A percentile compares a stretch with the other conserved stretches of the same genome.
Conservation (phyloP, 108 stramenopile species). For the Cylindrotheca fusiformis region DNA sequence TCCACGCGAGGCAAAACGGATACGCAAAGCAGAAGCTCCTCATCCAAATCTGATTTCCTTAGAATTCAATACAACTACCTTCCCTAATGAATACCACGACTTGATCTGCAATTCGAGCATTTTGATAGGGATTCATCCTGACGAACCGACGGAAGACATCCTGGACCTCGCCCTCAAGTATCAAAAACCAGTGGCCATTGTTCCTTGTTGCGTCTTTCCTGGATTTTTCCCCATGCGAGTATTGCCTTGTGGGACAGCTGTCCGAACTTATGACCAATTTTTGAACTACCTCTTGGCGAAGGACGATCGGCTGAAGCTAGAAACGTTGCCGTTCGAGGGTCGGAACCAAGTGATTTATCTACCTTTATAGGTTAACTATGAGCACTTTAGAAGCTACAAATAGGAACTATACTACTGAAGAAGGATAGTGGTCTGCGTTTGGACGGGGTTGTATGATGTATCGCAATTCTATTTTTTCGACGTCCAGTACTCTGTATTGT, state of each 20-base stretch:
- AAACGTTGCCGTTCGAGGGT: conserved; percentile 59
- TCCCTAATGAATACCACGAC: conserved; percentile 9
- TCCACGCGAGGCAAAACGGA: conserved; percentile 30
- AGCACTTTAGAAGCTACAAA: too few species aligned
- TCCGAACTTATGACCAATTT: conserved; percentile 56
- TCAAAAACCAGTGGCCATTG: conserved; percentile 48
- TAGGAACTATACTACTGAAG: too few species aligned
- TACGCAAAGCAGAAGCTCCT: conserved; percentile 19
- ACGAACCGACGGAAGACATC: conserved; percentile 72
- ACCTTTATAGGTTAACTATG: too few species aligned
- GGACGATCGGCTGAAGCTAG: conserved; percentile 41
- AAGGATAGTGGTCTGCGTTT: too few species aligned
- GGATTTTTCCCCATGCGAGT: conserved; percentile 49
- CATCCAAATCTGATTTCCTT: conserved; percentile 16
- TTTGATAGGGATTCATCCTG: conserved; percentile 70
- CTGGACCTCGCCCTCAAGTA: conserved; percentile 53
- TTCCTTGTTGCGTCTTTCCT: conserved; percentile 72
- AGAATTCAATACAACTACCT: conserved; percentile 19
- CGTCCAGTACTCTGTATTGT: too few species aligned
- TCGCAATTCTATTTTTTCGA: too few species aligned
- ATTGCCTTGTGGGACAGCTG: conserved; percentile 18
- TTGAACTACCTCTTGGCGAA: conserved; percentile 54
- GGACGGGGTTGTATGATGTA: too few species aligned
- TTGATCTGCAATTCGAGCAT: conserved; percentile 21
- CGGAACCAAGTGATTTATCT: conserved; percentile 61